Percentiles rank a stretch among this genome's conserved stretches.
Evolutionary conservation across 2,329 filamentous ascomycete genomes (phyloP).

Genomic region (Colletotrichum sidae): DNA sequence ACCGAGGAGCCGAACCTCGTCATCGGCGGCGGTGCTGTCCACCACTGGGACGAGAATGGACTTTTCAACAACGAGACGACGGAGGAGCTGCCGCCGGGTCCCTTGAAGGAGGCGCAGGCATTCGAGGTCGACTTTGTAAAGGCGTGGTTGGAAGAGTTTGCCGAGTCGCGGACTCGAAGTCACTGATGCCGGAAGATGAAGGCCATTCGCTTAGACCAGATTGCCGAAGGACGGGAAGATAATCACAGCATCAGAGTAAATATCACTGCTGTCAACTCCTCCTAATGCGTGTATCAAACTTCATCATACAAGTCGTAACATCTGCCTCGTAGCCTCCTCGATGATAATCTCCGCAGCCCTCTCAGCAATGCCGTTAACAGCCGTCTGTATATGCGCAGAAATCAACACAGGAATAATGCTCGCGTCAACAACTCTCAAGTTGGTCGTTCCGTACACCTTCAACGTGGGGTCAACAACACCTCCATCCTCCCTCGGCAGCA

Average conservation of each 20-base stretch:
- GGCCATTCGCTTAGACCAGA: neutral
- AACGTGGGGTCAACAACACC: constrained; percentile 58
- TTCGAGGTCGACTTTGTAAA: constrained; percentile 71
- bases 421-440: constrained; percentile 61
- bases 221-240: no score
- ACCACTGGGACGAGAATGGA: constrained; percentile 85
- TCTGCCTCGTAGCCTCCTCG: constrained; percentile 1
- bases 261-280: neutral
- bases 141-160: constrained; percentile 75
- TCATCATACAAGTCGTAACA: neutral
- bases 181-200: neutral
- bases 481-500: constrained; percentile 57
- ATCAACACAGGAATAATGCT: constrained; percentile 60
- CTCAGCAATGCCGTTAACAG: constrained; percentile 65
- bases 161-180: neutral
- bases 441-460: constrained; percentile 59
- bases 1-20: constrained; percentile 76
- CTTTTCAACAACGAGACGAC: constrained; percentile 72
- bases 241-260: neutral
- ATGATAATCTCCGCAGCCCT: constrained; percentile 50
- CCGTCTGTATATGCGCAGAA: constrained; percentile 62
- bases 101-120: constrained; percentile 69
- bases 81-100: constrained; percentile 64
- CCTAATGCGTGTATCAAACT: neutral
- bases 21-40: constrained; percentile 74